Base-by-base conservation (phyloP, 768 basidiomycete genomes). In the Termitomyces bulborhizus region DNA sequence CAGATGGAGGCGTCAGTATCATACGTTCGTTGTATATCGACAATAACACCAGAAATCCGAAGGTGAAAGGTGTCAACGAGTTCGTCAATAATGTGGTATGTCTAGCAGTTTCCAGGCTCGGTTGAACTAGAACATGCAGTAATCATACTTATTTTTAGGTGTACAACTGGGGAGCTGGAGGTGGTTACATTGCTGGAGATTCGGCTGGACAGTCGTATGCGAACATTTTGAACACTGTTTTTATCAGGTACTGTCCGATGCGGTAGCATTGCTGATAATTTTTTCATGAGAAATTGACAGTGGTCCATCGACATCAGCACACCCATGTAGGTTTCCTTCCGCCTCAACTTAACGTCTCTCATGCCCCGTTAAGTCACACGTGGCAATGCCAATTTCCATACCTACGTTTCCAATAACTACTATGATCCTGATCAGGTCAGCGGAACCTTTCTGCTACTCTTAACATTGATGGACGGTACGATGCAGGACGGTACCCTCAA, bases 31-130 rank as follows among this genome's bases (percentile, higher is more conserved):
- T 71, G n/a, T 71, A 72, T 46, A 71, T 72, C 51, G 71, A 72
- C 60, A 72, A 72, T 54, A 58, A 72, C 55, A 71, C 71, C 7
- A 56, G 71, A 41, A 72, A 72, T 51, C 71, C 71, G 13, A 72
- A 72, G 46, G 71, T 72, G 26, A 72, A 72, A 46, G 71, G 71
- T 8, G 66, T 69, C 34, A 72, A 72, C 41, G 71, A 71, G 34
- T 72, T 70, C 53, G 64, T 69, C 3, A 72, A 72, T 43, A 72
- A 71, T 50, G 70, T 72, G 29, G 71, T 72, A 57, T 41, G 65
- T 60, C 48, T 4, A 31, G 6, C 8, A 32, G 12, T 39, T 37
- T 5, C 24, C 24, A 41, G 48, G 16, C 21, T 36, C 3, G 24
- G n/a, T 31, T 3, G 9, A 24, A 18, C 2, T 40, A 31, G 31